Conservation (phyloP, 2,329 filamentous ascomycete genomes). For the Paecilomyces formosus region DNA sequence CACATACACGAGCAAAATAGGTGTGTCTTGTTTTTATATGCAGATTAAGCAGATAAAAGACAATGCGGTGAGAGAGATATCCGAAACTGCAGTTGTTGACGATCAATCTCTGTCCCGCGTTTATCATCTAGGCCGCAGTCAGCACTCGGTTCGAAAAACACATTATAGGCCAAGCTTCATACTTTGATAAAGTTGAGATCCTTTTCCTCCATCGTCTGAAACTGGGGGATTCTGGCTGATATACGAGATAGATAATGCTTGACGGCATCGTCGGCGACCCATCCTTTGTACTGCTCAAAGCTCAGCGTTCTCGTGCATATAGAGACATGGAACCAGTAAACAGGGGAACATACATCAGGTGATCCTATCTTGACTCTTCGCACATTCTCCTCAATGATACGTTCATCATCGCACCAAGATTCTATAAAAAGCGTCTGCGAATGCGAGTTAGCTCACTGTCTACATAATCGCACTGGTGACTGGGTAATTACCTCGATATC, state of each 20-base stretch:
- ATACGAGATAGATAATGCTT: conserved; percentile 87
- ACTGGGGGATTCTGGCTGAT: conserved; percentile 84
- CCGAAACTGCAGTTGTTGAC: conserved; percentile 97
- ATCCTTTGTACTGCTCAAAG: conserved; percentile 66
- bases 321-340: conserved; percentile 4
- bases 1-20: conserved; percentile 69
- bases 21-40: conserved; percentile 94
- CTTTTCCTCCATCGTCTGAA: conserved; percentile 90
- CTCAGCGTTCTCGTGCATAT: neutral
- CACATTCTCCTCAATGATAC: conserved; percentile 92
- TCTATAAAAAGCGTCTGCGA: conserved; percentile 90
- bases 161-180: conserved; percentile 1
- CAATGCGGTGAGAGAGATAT: conserved; percentile 92
- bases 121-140: conserved; percentile 65
- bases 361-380: conserved; percentile 96
- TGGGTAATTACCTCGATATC: conserved; percentile 64
- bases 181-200: conserved; percentile 93
- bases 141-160: neutral
- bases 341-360: conserved; percentile 62
- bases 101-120: conserved; percentile 83
- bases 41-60: conserved; percentile 95
- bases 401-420: conserved; percentile 86
- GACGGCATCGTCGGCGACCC: conserved; percentile 87
- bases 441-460: neutral
- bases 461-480: neutral